phyloP scores from a whole-genome alignment of 805 yeast genomes.

The Nakazawaea populi region DNA sequence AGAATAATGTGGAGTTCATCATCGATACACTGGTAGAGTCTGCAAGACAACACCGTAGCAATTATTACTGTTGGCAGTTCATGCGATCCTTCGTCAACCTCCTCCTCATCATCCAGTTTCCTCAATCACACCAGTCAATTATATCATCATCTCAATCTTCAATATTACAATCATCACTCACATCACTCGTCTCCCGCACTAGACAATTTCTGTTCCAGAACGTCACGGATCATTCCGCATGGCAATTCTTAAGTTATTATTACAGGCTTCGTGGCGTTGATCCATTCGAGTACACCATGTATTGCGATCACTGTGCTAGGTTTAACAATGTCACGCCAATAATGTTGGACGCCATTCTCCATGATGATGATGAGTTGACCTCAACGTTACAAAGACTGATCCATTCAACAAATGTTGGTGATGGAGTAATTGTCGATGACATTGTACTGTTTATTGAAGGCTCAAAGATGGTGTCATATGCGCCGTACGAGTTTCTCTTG shows the following conservation, averaged over 20 bases:
- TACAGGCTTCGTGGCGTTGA: neutral
- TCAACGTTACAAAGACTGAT: neutral
- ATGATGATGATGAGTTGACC: neutral
- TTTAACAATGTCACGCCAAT: too few species aligned
- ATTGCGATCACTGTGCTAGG: neutral
- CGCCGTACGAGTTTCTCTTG: conserved; percentile 10
- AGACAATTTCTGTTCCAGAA: conserved; percentile 11
- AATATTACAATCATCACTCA: neutral
- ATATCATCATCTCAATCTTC: neutral
- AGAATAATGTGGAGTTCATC: neutral
- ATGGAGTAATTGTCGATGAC: neutral
- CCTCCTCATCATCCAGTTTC: neutral
- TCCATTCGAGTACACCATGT: conserved; percentile 2
- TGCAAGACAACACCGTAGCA: conserved; percentile 33
- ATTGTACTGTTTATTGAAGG: neutral
- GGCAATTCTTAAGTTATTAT: conserved; percentile 15
- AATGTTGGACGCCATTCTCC: too few species aligned
- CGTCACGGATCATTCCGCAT: conserved; percentile 17
- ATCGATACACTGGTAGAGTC: conserved; percentile 25
- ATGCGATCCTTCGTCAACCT: conserved; percentile 24
- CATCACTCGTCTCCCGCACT: neutral
- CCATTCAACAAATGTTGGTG: neutral
- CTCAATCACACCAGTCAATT: neutral
- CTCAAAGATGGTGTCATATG: conserved; percentile 12
- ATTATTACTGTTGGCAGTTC: conserved; percentile 44